phyloP scores from a whole-genome alignment of 768 basidiomycete genomes.

The Tulasnella sp. region DNA sequence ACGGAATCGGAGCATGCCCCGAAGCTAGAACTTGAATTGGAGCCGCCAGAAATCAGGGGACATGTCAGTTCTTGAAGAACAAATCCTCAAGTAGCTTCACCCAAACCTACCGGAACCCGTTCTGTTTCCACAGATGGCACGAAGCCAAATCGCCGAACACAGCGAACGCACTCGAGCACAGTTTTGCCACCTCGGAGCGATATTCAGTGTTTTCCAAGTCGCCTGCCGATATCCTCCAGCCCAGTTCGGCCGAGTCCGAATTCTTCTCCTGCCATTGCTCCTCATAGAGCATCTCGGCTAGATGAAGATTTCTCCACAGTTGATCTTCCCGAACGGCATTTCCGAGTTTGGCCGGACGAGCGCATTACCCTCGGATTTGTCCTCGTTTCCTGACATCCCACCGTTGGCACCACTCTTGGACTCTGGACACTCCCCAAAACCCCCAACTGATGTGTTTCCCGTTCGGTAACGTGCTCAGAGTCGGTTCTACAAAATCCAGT shows the following conservation, averaged over 20 bases:
- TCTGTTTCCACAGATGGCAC: conserved; percentile 18
- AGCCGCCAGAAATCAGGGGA: neutral
- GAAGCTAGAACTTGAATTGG: neutral
- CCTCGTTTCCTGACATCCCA: neutral
- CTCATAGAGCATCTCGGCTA: neutral
- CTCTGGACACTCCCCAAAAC: neutral
- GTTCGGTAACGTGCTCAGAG: conserved; percentile 6
- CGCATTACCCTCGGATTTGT: neutral
- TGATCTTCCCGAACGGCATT: no score
- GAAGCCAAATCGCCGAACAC: conserved; percentile 68
- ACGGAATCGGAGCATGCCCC: neutral
- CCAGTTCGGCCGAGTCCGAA: neutral
- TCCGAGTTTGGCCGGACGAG: neutral
- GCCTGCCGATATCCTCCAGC: neutral
- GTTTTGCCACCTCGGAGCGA: neutral
- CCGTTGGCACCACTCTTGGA: neutral
- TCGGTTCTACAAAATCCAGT: neutral
- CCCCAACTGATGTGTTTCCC: neutral
- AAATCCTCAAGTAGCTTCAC: conserved; percentile 17
- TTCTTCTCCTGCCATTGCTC: neutral
- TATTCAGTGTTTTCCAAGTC: conserved; percentile 3
- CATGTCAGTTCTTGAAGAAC: conserved; percentile 5
- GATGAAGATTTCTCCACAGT: no score
- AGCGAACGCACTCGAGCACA: conserved; percentile 51
- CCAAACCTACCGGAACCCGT: conserved; percentile 11